phyloP scores from a whole-genome alignment of 192 early-diverging fungal species.

The Dissophora ornata region DNA sequence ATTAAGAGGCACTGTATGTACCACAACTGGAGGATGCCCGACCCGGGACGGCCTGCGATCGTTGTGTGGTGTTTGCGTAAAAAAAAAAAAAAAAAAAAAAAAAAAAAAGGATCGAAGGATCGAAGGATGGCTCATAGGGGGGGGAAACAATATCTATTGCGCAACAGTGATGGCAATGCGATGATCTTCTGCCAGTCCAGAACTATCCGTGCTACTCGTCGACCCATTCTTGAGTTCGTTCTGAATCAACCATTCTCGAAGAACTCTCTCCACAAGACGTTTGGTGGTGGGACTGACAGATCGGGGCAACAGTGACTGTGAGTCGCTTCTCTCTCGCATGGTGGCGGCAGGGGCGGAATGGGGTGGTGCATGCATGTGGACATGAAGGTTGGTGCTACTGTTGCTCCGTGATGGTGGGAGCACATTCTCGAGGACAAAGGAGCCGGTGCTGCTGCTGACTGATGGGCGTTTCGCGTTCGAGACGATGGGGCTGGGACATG shows the following conservation, averaged over 20 bases:
- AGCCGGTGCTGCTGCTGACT: neutral
- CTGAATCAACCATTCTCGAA: constrained; percentile 55
- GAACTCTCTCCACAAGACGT: constrained; percentile 55
- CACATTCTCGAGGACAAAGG: constrained; percentile 20
- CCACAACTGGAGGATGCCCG: too few species aligned
- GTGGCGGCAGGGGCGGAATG: constrained; percentile 3
- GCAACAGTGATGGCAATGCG: too few species aligned
- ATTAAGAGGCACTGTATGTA: too few species aligned
- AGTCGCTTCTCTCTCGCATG: constrained; percentile 3
- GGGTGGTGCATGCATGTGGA: constrained; percentile 10
- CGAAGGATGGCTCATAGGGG: too few species aligned
- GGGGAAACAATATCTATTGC: too few species aligned
- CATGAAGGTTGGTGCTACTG: constrained; percentile 27
- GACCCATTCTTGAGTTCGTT: too few species aligned
- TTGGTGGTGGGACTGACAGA: constrained; percentile 45
- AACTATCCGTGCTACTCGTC: too few species aligned
- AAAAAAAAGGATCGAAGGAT: too few species aligned
- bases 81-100: neutral
- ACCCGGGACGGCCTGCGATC: constrained; percentile 12
- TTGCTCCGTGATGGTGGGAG: constrained; percentile 21
- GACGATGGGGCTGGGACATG: too few species aligned
- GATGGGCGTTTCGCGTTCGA: neutral
- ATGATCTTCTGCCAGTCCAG: too few species aligned
- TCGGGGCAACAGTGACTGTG: too few species aligned
- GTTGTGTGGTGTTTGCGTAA: too few species aligned